Evolutionary conservation across 208 protist species (phyloP).

Genomic region (Trypanosoma avium): DNA sequence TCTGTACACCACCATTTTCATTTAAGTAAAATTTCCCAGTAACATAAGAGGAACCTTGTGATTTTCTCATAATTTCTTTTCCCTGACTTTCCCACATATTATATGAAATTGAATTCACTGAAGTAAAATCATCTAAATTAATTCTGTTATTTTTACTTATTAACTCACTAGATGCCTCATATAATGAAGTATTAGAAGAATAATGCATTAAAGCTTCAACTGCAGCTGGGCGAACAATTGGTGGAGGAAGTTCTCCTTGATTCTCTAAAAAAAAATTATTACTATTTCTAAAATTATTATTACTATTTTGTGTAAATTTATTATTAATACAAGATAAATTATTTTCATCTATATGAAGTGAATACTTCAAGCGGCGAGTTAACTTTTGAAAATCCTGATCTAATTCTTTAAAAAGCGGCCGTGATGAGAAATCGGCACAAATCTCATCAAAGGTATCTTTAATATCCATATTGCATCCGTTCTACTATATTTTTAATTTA

Average conservation of each 20-base stretch:
- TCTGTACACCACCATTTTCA: background rate
- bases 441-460: conserved; percentile 22
- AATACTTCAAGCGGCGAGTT: background rate
- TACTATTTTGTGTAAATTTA: too few species aligned
- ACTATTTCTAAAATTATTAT: background rate
- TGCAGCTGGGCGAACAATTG: conserved; percentile 13
- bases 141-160: background rate
- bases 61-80: too few species aligned
- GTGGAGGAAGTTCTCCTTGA: conserved; percentile 3
- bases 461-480: conserved; percentile 15
- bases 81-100: background rate
- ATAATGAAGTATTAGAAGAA: background rate
- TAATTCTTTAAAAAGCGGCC: conserved; percentile 12
- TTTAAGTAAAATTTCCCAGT: background rate
- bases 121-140: background rate
- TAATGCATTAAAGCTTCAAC: conserved; percentile 8
- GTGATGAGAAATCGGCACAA: conserved; percentile 8
- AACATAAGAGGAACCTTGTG: too few species aligned
- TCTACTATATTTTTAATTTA: too few species aligned
- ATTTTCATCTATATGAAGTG: too few species aligned
- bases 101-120: background rate
- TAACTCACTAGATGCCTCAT: background rate
- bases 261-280: background rate
- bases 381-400: conserved; percentile 2
- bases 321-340: too few species aligned